These are phyloP conservation scores for Coemansia sp. DNA, from an alignment of 192 early-diverging fungal genomes.

Conservation along the genomic window DNA sequence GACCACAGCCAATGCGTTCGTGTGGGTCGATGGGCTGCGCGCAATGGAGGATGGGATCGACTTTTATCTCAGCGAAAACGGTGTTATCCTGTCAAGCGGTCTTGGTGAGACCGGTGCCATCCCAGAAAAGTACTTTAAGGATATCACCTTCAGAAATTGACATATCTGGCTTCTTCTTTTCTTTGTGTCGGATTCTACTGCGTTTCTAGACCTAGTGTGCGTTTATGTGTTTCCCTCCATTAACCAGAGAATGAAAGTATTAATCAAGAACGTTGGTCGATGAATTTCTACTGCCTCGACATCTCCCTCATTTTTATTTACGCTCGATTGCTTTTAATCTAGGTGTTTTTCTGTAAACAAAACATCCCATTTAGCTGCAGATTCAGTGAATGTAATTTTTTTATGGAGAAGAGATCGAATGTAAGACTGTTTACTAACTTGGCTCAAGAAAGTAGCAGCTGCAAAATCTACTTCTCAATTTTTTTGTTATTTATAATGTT, in stretches of 20 bases:
- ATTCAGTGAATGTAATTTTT: too few species aligned
- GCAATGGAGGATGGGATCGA: constrained; percentile 75
- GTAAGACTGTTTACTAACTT: too few species aligned
- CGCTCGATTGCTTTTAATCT: too few species aligned
- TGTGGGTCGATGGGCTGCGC: constrained; percentile 72
- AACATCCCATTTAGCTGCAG: background rate
- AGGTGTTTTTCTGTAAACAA: constrained; percentile 15
- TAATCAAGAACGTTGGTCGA: background rate
- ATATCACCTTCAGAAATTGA: constrained; percentile 47
- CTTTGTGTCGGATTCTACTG: background rate
- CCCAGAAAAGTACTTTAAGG: constrained; percentile 64
- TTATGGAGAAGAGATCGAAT: too few species aligned
- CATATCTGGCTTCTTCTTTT: background rate
- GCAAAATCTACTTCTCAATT: constrained; percentile 1
- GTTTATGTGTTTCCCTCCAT: background rate
- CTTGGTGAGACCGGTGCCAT: constrained; percentile 62
- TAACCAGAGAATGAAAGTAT: background rate
- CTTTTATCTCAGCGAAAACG: constrained; percentile 77
- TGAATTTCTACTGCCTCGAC: background rate
- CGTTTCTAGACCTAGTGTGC: background rate
- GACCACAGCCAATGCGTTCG: constrained; percentile 63
- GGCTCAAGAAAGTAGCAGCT: background rate
- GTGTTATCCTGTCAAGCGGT: constrained; percentile 78
- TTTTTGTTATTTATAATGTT: constrained; percentile 1
- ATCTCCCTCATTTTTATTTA: background rate